Evolutionary conservation across 257 asterid genomes (phyloP), one percentile per base, ranked within the genome.

Genomic region (Oldenlandia corymbosa): DNA sequence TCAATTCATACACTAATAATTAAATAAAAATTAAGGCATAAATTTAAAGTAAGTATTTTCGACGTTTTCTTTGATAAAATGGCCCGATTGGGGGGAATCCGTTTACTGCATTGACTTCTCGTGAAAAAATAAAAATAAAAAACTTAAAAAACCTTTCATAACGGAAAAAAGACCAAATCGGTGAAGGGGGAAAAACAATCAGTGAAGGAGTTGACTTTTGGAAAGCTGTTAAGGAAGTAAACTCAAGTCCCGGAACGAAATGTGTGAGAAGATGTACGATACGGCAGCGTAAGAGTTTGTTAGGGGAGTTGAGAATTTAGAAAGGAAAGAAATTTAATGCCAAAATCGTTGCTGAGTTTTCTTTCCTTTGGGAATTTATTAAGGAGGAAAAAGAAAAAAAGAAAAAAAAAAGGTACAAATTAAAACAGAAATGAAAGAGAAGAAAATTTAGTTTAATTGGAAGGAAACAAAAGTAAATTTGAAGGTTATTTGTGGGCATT

Each of bases 251-350:
- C 53, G 62, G 62, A 57, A 57, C 42, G 46, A 57, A 57, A 34
- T 18, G 62, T 34, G 53, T 20, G 62, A 34, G 62, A n/a, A 57
- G 62, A 57, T 31, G 47, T 20, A n/a, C 34, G 46, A 57, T 57
- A 57, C 62, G 45, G 62, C 28, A 57, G 28, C 42, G 62, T 47
- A 32, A n/a, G 45, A 57, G 62, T 57, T 57, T 46, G 62, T 57
- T 57, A 57, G 46, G 42, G 46, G 16, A n/a, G 62, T 32, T 57
- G 46, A 57, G 46, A 16, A 57, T 57, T 57, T 57, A 5, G 14
- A 18, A 57, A 7, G 18, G 34, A 34, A 34, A 7, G 0, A 57
- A 57, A 31, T n/a, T 57, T 32, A n/a, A 18, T 30, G 24, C 46
- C 28, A 57, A 57, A 57, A n/a, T n/a, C n/a, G 62, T 18, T 0